Conservation (phyloP, 345 rosid species). For the Citrus cavaleriei region DNA sequence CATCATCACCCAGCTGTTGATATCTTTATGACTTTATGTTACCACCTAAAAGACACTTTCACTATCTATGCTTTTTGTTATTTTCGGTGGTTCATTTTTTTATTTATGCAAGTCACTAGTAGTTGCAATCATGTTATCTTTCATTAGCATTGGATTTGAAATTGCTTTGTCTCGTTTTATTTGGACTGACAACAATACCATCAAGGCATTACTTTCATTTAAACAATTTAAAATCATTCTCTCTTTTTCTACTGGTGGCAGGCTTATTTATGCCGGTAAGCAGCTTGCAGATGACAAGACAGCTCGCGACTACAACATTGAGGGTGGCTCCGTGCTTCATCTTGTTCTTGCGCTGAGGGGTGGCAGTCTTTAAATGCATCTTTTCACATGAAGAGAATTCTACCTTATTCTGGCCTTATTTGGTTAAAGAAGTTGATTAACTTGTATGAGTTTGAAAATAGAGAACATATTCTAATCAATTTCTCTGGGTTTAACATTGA, state of each 20-base stretch:
- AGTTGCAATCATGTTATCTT: background rate
- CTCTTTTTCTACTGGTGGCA: conserved; percentile 14
- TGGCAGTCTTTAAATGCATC: conserved; percentile 29
- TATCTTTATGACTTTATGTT: background rate
- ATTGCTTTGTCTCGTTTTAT: background rate
- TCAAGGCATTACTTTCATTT: background rate
- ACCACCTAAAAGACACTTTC: background rate
- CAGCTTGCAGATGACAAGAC: conserved; percentile 98
- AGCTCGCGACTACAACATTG: conserved; percentile 84
- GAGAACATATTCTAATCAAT: background rate
- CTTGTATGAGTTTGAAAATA: conserved; percentile 16
- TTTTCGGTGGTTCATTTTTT: background rate
- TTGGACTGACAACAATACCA: background rate
- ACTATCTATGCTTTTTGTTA: background rate
- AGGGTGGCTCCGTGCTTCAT: conserved; percentile 98
- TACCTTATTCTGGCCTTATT: background rate
- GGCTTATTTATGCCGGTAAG: conserved; percentile 93
- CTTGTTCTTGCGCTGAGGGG: conserved; percentile 97
- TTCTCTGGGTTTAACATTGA: background rate
- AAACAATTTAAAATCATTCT: background rate
- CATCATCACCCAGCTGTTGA: background rate
- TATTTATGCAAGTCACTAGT: background rate
- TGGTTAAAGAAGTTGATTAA: background rate
- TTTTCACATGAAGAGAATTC: background rate
- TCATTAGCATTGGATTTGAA: background rate